Base-by-base conservation (phyloP, 306 rosid species). In the Cucurbita pepo region DNA sequence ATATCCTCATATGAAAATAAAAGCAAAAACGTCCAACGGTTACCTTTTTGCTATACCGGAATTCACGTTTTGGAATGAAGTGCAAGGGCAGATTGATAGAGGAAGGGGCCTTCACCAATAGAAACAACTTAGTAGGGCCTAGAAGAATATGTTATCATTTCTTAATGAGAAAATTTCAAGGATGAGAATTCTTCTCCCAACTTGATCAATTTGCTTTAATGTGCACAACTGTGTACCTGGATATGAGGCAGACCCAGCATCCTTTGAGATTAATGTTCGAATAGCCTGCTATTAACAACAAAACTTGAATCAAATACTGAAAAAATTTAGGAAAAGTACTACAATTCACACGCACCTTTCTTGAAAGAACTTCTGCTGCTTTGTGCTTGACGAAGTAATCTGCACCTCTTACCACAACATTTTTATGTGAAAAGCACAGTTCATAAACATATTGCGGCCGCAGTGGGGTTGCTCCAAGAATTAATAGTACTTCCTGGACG, bases 1-100 rank as follows among this genome's bases (percentile, higher is more conserved):
- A 3, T 18, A 41, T 41, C 16, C 38, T 44, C n/a, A 6, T 21
- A 69, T 48, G 15, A 63, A 63, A 40, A 66, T 22, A 47, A 69
- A 69, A 48, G 43, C 56, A 69, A 16, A 69, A 55, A 66, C 18
- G n/a, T 69, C 73, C 25, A 69, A 47, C 57, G 8, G 47, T 81
- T 74, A 94, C 96, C 97, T 94, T 90, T 81, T 78, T 85, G 82
- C 79, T 85, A 77, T 80, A 80, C 81, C 81, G 84, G 72, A 90
- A 90, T 61, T 90, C 96, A 47, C 98, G 92, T 67, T 90, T 94
- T 54, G 98, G 97, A 55, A 94, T 91, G 86, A 90, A 94, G 86
- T 94, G 96, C 73, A 73, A 72, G 67, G 99, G 90, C 73, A 80
- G 89, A 71, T 81, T 86, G 69, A 89, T 82, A 79, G 91, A 87